A percentile compares a stretch with the other conserved stretches of the same genome.
phyloP scores from a whole-genome alignment of 1,284 basidiomycete genomes.

The Puccinia novopanici region DNA sequence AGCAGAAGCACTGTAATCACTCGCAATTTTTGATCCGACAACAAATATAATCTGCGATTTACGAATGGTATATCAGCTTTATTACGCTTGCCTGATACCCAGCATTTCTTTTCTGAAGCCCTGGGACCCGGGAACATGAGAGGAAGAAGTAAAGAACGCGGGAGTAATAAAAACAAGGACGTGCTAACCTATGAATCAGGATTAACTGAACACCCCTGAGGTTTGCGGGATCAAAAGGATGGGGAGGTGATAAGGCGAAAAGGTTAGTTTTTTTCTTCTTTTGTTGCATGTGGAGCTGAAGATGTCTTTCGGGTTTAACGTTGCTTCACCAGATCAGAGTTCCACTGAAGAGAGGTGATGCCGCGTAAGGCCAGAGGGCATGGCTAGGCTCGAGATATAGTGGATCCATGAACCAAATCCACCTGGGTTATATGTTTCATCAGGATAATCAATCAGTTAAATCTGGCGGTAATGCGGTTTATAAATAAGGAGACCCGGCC shows the following conservation, averaged over 20 bases:
- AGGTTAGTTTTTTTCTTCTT: too few species aligned
- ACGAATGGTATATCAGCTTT: neutral
- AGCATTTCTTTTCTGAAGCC: neutral
- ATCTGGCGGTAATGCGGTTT: neutral
- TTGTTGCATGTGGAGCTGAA: neutral
- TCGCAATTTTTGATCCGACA: conserved; percentile 24
- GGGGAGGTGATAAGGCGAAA: neutral
- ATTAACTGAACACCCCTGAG: conserved; percentile 31
- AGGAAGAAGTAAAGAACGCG: neutral
- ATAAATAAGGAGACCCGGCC: neutral
- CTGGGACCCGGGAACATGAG: too few species aligned
- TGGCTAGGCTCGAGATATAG: neutral
- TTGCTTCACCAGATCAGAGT: conserved; percentile 25
- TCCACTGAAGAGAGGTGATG: conserved; percentile 35
- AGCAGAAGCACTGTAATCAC: conserved; percentile 27
- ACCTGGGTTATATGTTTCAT: conserved; percentile 9
- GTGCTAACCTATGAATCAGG: conserved; percentile 24
- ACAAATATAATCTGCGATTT: conserved; percentile 3
- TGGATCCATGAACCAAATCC: conserved; percentile 36
- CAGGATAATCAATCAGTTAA: neutral
- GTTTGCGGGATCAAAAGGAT: neutral
- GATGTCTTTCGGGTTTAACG: neutral
- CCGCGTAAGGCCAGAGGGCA: conserved; percentile 33
- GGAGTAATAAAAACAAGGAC: neutral
- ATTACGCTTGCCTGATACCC: neutral